A percentile compares a stretch with the other conserved stretches of the same genome.
Evolutionary conservation across 2,329 filamentous ascomycete genomes (phyloP).

Genomic region (Claviceps sp.): DNA sequence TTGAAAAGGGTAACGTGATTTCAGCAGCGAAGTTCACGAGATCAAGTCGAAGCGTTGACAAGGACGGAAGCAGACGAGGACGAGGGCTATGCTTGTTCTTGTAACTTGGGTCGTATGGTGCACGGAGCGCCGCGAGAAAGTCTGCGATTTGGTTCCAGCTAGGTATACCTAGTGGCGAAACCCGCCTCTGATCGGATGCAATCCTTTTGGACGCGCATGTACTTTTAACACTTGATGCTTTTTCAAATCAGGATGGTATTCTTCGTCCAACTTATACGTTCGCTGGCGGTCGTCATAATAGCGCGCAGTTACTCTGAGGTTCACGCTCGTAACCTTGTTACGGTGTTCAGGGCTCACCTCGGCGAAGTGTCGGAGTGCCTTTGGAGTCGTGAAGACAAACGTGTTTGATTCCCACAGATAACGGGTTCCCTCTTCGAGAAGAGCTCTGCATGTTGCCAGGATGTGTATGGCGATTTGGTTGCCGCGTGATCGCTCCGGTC

Average conservation of each 20-base stretch:
- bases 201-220: slow-evolving; percentile 29
- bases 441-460: slow-evolving; percentile 36
- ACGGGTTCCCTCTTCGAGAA: slow-evolving; percentile 34
- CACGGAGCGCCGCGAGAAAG: slow-evolving; percentile 36
- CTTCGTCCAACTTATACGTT: slow-evolving; percentile 27
- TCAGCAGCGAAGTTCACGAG: slow-evolving; percentile 38
- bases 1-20: slow-evolving; percentile 30
- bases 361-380: slow-evolving; percentile 34
- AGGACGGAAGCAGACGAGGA: slow-evolving; percentile 33
- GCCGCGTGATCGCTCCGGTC: slow-evolving; percentile 28
- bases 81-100: slow-evolving; percentile 21
- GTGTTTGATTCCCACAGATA: slow-evolving; percentile 38
- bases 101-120: slow-evolving; percentile 32
- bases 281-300: slow-evolving; percentile 40
- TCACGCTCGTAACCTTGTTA: slow-evolving; percentile 30
- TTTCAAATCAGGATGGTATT: slow-evolving; percentile 30
- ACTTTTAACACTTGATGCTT: slow-evolving; percentile 30
- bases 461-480: slow-evolving; percentile 41
- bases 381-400: slow-evolving; percentile 41
- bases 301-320: slow-evolving; percentile 38
- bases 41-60: slow-evolving; percentile 36
- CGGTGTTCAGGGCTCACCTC: slow-evolving; percentile 31
- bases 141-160: slow-evolving; percentile 40
- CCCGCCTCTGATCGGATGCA: slow-evolving; percentile 33
- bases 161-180: slow-evolving; percentile 43